Conservation (phyloP, 768 basidiomycete genomes). For the Tulasnella sp. region DNA sequence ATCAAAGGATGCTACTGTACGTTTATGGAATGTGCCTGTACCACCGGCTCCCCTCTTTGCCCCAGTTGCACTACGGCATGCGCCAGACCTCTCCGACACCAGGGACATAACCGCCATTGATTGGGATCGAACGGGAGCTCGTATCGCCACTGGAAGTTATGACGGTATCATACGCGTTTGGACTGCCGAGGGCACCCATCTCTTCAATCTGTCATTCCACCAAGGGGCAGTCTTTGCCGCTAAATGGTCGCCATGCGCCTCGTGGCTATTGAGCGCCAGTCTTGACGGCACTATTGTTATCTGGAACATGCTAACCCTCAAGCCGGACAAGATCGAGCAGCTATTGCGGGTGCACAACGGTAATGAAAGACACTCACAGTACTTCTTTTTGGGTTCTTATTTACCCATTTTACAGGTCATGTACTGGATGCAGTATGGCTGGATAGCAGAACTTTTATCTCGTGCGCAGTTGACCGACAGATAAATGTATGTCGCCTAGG, state of each 20-base stretch:
- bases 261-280: slow-evolving; percentile 65
- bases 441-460: slow-evolving; percentile 56
- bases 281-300: slow-evolving; percentile 66
- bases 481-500: slow-evolving; percentile 50
- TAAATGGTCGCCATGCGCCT: slow-evolving; percentile 61
- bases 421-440: slow-evolving; percentile 78
- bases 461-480: slow-evolving; percentile 56
- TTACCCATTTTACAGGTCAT: slow-evolving; percentile 39
- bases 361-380: too few species aligned
- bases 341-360: slow-evolving; percentile 60
- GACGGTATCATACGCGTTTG: slow-evolving; percentile 62
- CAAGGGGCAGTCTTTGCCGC: slow-evolving; percentile 75
- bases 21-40: slow-evolving; percentile 50
- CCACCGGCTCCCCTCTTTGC: background rate
- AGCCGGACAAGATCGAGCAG: slow-evolving; percentile 33
- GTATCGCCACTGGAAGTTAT: slow-evolving; percentile 69
- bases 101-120: slow-evolving; percentile 63
- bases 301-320: slow-evolving; percentile 60
- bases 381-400: too few species aligned
- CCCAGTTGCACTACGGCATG: slow-evolving; percentile 42
- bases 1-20: slow-evolving; percentile 64
- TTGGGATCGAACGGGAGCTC: slow-evolving; percentile 63
- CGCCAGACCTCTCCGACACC: slow-evolving; percentile 34
- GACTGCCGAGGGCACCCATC: slow-evolving; percentile 46
- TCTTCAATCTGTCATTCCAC: slow-evolving; percentile 31